Evolutionary conservation across 2,329 filamentous ascomycete genomes (phyloP), one percentile per base, ranked within the genome.

Genomic region (Lecanosticta acicola): DNA sequence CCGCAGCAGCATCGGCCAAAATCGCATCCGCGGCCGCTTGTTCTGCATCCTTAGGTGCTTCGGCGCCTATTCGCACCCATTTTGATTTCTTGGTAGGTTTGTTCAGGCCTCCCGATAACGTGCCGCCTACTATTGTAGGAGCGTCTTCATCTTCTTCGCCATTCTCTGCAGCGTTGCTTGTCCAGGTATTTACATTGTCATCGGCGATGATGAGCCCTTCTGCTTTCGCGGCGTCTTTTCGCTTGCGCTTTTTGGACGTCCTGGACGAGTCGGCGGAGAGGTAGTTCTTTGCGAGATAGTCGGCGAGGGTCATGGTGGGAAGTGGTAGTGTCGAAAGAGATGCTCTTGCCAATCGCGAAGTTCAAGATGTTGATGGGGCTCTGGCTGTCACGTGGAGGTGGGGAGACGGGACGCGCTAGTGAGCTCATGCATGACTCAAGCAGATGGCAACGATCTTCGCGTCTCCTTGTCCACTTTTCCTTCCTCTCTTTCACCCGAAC

Each of bases 211-310:
- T 65, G 40, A 75, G 64, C 20, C 72, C 69, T 36, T 64, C 64
- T 13, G 49, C 35, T 44, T 66, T 61, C 43, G 67, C 65, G 37
- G 64, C 62, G 55, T 59, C 56, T 67, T 71, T 71, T 49, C 73
- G 63, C 59, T 77, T 77, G 55, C 74, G 71, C 66, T 77, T 77
- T 58, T 76, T 77, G 20, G 68, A 66, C 42, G 73, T 71, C 58
- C 73, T 75, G n/a, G n/a, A n/a, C 63, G 68, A 61, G 55, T 84
- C 80, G 33, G 83, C 81, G 1, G 77, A 86, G 40, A 98, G 82
- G 66, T 98, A 98, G 67, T 89, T 93, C 53, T 87, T 84, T 32
- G 91, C 90, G 29, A 98, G 80, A 63, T 97, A 98, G 62, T 83
- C 81, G 48, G 88, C 83, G 55, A 96, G 77, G 45, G 77, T 75